Conservation (phyloP, 169 alveolate species). For the Eimeria sp. region DNA sequence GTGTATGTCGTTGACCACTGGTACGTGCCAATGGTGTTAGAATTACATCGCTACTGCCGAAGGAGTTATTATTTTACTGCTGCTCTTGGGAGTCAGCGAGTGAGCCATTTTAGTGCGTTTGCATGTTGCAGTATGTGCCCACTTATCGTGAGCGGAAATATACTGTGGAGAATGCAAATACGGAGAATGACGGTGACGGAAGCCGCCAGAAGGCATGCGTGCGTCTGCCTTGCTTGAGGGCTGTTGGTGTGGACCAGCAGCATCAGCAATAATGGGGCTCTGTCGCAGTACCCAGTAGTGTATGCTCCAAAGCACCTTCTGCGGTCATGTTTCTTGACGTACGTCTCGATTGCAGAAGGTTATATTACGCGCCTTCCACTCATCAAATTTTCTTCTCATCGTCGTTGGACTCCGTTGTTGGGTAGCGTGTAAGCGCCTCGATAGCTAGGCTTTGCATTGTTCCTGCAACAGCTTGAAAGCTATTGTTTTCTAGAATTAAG, state of each 20-base stretch:
- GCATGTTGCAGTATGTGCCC: background rate
- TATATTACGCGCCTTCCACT: background rate
- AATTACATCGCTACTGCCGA: background rate
- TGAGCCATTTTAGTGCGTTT: background rate
- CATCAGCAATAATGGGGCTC: background rate
- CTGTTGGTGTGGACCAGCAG: background rate
- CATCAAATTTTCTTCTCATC: background rate
- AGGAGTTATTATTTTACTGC: background rate
- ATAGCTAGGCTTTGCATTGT: background rate
- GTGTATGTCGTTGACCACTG: background rate
- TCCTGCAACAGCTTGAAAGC: background rate
- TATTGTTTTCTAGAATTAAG: background rate
- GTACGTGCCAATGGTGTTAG: background rate
- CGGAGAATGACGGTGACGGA: background rate
- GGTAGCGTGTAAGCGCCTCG: background rate
- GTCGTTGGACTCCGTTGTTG: background rate
- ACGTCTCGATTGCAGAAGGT: background rate
- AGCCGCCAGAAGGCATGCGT: background rate
- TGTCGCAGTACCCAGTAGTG: background rate
- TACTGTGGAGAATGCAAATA: background rate
- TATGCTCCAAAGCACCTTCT: background rate
- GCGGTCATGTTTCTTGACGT: background rate
- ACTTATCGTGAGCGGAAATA: too few relatives aligned
- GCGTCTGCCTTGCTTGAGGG: too few relatives aligned
- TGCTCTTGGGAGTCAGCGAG: background rate